phyloP scores from a whole-genome alignment of 352 stramenopile genomes.

The Phytophthora capsici region DNA sequence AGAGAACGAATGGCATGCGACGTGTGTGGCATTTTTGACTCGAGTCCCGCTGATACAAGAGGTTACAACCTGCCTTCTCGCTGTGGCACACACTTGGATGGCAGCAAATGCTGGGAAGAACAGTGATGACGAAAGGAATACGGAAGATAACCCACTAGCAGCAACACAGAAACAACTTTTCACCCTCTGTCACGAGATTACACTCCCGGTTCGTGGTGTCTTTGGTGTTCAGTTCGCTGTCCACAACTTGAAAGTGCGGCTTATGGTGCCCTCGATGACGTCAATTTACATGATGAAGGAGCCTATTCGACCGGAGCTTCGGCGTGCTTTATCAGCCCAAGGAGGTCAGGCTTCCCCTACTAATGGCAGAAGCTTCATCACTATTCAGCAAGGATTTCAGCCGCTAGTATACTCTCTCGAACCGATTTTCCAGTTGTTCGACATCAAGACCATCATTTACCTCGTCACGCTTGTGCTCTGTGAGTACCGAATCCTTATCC shows the following conservation, averaged over 20 bases:
- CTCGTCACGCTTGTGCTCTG: slow-evolving; percentile 73
- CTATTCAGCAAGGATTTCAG: slow-evolving; percentile 62
- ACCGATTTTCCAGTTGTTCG: slow-evolving; percentile 76
- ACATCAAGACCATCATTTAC: slow-evolving; percentile 76
- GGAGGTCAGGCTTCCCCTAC: slow-evolving; percentile 44
- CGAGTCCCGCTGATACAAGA: slow-evolving; percentile 68
- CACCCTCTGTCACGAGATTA: slow-evolving; percentile 60
- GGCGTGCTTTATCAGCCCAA: slow-evolving; percentile 20
- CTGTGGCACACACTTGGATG: slow-evolving; percentile 64
- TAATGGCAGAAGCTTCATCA: slow-evolving; percentile 57
- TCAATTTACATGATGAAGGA: slow-evolving; percentile 60
- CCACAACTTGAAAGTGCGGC: slow-evolving; percentile 34
- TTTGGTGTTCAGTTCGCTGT: slow-evolving; percentile 70
- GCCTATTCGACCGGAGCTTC: slow-evolving; percentile 15
- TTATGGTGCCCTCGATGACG: slow-evolving; percentile 60
- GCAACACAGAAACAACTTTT: slow-evolving; percentile 46
- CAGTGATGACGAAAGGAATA: neutral
- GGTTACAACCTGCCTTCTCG: slow-evolving; percentile 58
- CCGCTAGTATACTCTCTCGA: slow-evolving; percentile 74
- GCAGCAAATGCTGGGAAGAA: slow-evolving; percentile 11
- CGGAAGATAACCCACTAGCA: slow-evolving; percentile 4
- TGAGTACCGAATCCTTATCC: slow-evolving; percentile 82
- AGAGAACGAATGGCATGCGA: slow-evolving; percentile 61
- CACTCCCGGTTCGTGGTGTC: slow-evolving; percentile 69
- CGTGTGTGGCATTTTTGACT: slow-evolving; percentile 78